Evolutionary conservation across 768 basidiomycete genomes (phyloP).

Genomic region (Amylocystis lapponica): DNA sequence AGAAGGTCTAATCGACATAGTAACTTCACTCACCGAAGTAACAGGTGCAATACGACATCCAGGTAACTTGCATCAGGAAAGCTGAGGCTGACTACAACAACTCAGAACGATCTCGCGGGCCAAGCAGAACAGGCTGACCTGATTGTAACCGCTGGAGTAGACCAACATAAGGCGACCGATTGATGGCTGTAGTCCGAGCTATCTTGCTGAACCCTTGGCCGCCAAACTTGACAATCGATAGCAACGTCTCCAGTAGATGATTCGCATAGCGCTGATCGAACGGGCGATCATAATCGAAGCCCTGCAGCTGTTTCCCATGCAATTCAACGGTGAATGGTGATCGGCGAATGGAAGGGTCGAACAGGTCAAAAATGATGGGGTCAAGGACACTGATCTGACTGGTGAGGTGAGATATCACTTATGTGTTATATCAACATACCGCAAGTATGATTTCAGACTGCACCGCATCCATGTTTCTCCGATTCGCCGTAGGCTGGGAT

Average conservation of each 20-base stretch:
- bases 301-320: slow-evolving; percentile 60
- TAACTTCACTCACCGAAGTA: slow-evolving; percentile 53
- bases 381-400: slow-evolving; percentile 74
- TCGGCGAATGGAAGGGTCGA: slow-evolving; percentile 64
- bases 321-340: slow-evolving; percentile 44
- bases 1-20: background rate
- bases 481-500: slow-evolving; percentile 66
- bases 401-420: slow-evolving; percentile 1
- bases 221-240: slow-evolving; percentile 78
- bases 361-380: slow-evolving; percentile 72
- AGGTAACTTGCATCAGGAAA: slow-evolving; percentile 57
- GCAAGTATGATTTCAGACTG: slow-evolving; percentile 83
- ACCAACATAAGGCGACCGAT: slow-evolving; percentile 57
- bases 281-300: slow-evolving; percentile 62
- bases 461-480: slow-evolving; percentile 98
- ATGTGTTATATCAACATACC: slow-evolving; percentile 40
- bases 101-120: too few relatives aligned
- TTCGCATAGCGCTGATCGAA: slow-evolving; percentile 73
- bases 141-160: slow-evolving; percentile 56
- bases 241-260: slow-evolving; percentile 71
- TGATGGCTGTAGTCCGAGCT: slow-evolving; percentile 57
- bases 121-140: slow-evolving; percentile 39
- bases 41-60: slow-evolving; percentile 66
- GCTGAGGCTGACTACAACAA: slow-evolving; percentile 10
- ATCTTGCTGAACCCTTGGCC: slow-evolving; percentile 84